Evolutionary conservation across 805 yeast genomes (phyloP).

Genomic region (Debaryomyces tyrocola): DNA sequence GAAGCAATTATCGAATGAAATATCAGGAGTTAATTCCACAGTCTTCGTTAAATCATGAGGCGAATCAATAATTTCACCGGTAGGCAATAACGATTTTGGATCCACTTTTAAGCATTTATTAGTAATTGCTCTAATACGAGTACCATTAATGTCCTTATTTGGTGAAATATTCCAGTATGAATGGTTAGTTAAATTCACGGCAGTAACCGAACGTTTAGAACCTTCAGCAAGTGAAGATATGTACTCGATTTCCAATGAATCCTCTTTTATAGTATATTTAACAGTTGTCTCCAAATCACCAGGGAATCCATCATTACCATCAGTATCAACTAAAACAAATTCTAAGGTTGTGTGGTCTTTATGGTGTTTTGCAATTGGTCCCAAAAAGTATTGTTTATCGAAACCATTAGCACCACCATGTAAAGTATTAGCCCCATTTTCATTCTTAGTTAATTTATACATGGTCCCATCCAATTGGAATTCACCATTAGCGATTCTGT

Average conservation of each 20-base stretch:
- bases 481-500: slow-evolving; percentile 50
- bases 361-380: slow-evolving; percentile 48
- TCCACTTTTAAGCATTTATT: slow-evolving; percentile 45
- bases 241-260: slow-evolving; percentile 49
- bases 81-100: slow-evolving; percentile 35
- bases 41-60: slow-evolving; percentile 20
- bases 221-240: slow-evolving; percentile 35
- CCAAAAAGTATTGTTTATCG: slow-evolving; percentile 50
- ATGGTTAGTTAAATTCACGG: slow-evolving; percentile 62
- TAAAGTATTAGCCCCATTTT: slow-evolving; percentile 34
- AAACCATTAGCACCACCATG: slow-evolving; percentile 59
- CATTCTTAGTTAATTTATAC: slow-evolving; percentile 45
- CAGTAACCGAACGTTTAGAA: slow-evolving; percentile 42
- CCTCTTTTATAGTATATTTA: slow-evolving; percentile 42
- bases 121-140: slow-evolving; percentile 33
- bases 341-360: slow-evolving; percentile 30
- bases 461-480: slow-evolving; percentile 41
- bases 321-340: slow-evolving; percentile 45
- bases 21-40: slow-evolving; percentile 18
- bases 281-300: slow-evolving; percentile 51
- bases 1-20: slow-evolving; percentile 47
- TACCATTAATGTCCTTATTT: slow-evolving; percentile 29
- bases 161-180: slow-evolving; percentile 54
- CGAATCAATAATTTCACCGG: slow-evolving; percentile 41
- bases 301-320: slow-evolving; percentile 59